phyloP scores from a whole-genome alignment of 495 filamentous ascomycete species.

The Penicillium subrubescens region DNA sequence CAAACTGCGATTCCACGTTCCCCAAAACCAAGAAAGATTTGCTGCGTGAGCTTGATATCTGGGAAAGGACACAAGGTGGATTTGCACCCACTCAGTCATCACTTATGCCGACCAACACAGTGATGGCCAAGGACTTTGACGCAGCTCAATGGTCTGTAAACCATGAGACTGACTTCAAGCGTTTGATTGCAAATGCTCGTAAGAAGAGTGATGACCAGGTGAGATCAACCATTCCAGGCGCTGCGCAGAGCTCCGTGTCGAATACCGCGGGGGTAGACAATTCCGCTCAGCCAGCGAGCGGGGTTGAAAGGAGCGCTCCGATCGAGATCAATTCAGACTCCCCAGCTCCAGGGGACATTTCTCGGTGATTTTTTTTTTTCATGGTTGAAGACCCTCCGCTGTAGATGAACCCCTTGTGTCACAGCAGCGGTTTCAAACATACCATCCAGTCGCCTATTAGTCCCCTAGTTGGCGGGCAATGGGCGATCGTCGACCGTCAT shows the following conservation, averaged over 20 bases:
- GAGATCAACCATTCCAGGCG: constrained; percentile 34
- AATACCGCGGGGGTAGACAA: neutral
- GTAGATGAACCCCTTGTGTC: neutral
- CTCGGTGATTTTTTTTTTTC: constrained; percentile 7
- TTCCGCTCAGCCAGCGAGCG: neutral
- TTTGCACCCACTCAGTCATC: constrained; percentile 23
- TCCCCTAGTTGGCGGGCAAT: constrained; percentile 28
- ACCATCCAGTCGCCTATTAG: neutral
- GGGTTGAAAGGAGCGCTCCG: neutral
- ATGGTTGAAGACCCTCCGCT: neutral
- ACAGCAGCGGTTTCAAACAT: neutral
- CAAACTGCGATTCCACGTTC: constrained; percentile 81
- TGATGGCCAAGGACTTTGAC: constrained; percentile 85
- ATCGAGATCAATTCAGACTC: constrained; percentile 3
- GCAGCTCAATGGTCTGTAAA: constrained; percentile 70
- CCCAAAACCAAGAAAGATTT: constrained; percentile 73
- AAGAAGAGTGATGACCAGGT: constrained; percentile 39
- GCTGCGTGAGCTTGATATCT: constrained; percentile 73
- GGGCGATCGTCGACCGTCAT: constrained; percentile 47
- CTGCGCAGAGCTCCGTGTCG: constrained; percentile 1
- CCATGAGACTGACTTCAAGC: constrained; percentile 72
- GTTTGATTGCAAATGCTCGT: constrained; percentile 72
- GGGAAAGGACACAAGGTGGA: constrained; percentile 75
- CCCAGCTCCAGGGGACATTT: neutral
- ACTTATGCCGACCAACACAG: constrained; percentile 32